Conservation (phyloP, 345 rosid genomes). For the Linum tenue region DNA sequence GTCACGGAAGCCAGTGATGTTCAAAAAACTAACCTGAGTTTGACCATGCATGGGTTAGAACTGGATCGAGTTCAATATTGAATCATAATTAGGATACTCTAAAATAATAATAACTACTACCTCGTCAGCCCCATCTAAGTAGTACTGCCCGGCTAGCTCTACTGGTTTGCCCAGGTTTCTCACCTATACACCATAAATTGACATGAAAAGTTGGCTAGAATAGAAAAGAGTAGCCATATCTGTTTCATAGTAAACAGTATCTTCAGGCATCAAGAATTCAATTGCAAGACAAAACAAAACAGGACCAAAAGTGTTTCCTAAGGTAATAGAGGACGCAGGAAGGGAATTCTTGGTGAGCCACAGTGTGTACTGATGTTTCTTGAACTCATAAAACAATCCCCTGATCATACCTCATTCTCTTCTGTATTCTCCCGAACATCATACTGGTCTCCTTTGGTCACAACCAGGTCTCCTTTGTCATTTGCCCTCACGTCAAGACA, state of each 20-base stretch:
- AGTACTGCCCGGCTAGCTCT: constrained; percentile 83
- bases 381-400: background rate
- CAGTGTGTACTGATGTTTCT: background rate
- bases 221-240: background rate
- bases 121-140: constrained; percentile 94
- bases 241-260: background rate
- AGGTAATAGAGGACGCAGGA: background rate
- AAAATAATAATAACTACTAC: constrained; percentile 18
- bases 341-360: background rate
- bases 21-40: constrained; percentile 81
- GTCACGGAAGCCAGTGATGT: constrained; percentile 88
- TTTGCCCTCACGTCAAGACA: constrained; percentile 96
- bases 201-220: background rate
- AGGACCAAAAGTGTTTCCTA: background rate
- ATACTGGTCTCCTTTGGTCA: constrained; percentile 95
- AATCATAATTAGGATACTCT: constrained; percentile 10
- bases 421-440: constrained; percentile 79
- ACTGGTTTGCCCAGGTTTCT: constrained; percentile 98
- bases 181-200: constrained; percentile 39
- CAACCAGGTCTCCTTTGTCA: constrained; percentile 95
- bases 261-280: background rate
- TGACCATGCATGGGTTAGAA: constrained; percentile 4
- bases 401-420: constrained; percentile 65
- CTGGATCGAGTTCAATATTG: background rate
- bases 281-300: background rate